phyloP scores from a whole-genome alignment of 83 land plant genomes.

The Picea abies region DNA sequence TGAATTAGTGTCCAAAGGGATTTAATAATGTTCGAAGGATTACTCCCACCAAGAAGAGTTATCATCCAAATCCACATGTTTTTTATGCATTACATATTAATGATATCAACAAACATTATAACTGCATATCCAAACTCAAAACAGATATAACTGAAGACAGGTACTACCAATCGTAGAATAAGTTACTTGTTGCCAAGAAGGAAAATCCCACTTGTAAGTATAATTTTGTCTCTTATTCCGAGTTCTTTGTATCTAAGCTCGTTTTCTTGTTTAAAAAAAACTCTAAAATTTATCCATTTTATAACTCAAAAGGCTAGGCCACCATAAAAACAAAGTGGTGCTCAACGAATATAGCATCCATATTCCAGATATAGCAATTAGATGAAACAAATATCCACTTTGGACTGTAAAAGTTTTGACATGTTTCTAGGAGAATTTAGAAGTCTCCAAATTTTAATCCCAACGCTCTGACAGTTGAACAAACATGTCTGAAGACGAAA shows the following conservation, averaged over 20 bases:
- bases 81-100: not conserved
- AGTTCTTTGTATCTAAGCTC: conserved; percentile 98
- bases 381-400: not conserved
- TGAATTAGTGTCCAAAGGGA: no score
- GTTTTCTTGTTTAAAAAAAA: conserved; percentile 62
- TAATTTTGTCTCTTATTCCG: conserved; percentile 93
- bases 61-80: not conserved
- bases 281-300: not conserved
- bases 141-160: not conserved
- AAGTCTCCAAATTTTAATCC: not conserved
- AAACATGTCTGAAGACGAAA: not conserved
- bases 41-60: not conserved
- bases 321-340: not conserved
- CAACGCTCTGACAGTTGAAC: not conserved
- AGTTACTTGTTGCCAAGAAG: conserved; percentile 96
- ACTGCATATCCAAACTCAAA: not conserved
- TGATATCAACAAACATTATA: not conserved
- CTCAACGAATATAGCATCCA: no score
- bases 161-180: not conserved
- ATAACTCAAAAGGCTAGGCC: not conserved
- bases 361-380: not conserved
- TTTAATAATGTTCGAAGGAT: no score
- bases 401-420: not conserved
- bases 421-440: not conserved
- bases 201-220: conserved; percentile 94